phyloP scores from a whole-genome alignment of 1,284 basidiomycete species.

The Trametes versicolor region DNA sequence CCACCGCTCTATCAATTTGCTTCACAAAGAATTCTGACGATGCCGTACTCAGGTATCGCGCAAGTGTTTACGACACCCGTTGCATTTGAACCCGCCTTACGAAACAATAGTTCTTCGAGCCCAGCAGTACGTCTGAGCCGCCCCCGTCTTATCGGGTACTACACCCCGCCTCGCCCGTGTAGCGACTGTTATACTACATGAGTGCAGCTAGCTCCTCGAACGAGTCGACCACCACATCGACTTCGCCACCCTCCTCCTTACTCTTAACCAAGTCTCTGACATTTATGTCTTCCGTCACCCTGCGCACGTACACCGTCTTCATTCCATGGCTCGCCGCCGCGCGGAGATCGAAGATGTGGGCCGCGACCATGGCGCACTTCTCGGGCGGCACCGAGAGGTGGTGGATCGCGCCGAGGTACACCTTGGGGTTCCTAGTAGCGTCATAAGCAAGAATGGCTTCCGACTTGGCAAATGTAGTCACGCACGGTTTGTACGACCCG shows the following conservation, averaged over 20 bases:
- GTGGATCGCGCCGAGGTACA: constrained; percentile 59
- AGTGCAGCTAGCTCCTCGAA: constrained; percentile 39
- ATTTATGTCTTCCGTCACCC: constrained; percentile 55
- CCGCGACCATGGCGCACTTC: constrained; percentile 70
- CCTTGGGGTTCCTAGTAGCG: constrained; percentile 57
- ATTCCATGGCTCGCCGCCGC: constrained; percentile 63
- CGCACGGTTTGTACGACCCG: constrained; percentile 69
- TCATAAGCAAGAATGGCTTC: neutral
- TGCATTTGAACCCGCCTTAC: too few species aligned
- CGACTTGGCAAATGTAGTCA: constrained; percentile 11
- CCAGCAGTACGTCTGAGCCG: neutral
- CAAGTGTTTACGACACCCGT: too few species aligned
- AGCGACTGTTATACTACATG: neutral
- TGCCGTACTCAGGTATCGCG: too few species aligned
- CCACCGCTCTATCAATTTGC: neutral
- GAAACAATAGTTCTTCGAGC: neutral
- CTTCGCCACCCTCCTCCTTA: constrained; percentile 43
- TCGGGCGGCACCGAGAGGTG: constrained; percentile 61
- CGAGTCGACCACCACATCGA: constrained; percentile 43
- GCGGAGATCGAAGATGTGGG: constrained; percentile 66
- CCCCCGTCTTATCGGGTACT: too few species aligned
- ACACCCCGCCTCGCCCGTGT: neutral
- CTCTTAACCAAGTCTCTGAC: constrained; percentile 35
- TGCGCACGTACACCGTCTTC: constrained; percentile 64
- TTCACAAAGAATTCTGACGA: too few species aligned